Conservation (phyloP, 495 filamentous ascomycete genomes). For the Xylaria castorea region DNA sequence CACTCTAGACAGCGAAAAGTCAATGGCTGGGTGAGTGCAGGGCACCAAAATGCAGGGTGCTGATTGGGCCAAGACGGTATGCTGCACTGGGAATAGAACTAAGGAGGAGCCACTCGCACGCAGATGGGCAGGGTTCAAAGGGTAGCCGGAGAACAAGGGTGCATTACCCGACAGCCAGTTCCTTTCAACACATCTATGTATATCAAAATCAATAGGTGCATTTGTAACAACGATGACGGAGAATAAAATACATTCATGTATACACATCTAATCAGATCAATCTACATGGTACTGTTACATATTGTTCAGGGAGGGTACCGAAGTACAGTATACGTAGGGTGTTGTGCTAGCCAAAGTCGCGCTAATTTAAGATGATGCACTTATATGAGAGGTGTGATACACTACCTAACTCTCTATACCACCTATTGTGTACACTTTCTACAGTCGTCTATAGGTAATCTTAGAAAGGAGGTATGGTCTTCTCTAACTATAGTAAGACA, state of each 20-base stretch:
- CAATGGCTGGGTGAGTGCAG: constrained; percentile 23
- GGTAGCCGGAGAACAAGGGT: constrained; percentile 1
- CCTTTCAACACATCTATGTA: neutral
- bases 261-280: neutral
- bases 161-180: constrained; percentile 17
- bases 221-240: neutral
- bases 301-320: neutral
- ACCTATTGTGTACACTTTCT: neutral
- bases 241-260: neutral
- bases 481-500: neutral
- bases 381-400: neutral
- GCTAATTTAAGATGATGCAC: neutral
- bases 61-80: constrained; percentile 11
- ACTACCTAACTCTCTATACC: neutral
- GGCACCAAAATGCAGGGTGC: neutral
- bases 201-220: neutral
- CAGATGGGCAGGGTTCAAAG: constrained; percentile 6
- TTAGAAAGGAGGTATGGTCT: neutral
- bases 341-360: neutral
- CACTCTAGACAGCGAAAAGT: neutral
- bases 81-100: neutral
- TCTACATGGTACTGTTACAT: neutral
- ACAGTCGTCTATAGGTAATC: neutral
- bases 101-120: constrained; percentile 5
- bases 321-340: too few relatives aligned